A percentile compares a stretch with the other conserved stretches of the same genome.
phyloP scores from a whole-genome alignment of 192 early-diverging fungal species.

The Entomortierella lignicola region DNA sequence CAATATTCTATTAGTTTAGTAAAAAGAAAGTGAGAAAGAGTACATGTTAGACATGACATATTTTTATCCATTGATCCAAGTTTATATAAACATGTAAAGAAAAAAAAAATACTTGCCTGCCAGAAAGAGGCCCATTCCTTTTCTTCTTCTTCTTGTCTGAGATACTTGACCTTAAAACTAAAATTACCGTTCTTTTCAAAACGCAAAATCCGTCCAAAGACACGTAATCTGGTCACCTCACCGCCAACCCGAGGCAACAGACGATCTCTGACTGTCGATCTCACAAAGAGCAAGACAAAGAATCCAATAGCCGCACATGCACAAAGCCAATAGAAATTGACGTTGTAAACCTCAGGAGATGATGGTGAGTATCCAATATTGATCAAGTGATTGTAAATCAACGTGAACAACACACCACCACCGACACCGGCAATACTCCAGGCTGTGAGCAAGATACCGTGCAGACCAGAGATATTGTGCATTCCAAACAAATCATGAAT shows the following conservation, averaged over 20 bases:
- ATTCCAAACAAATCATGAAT: slow-evolving; percentile 79
- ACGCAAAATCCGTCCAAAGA: slow-evolving; percentile 72
- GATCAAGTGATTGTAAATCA: slow-evolving; percentile 67
- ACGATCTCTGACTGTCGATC: slow-evolving; percentile 74
- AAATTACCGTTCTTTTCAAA: slow-evolving; percentile 51
- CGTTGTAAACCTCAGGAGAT: slow-evolving; percentile 61
- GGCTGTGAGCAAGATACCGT: slow-evolving; percentile 80
- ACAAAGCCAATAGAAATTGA: slow-evolving; percentile 81
- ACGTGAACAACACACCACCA: slow-evolving; percentile 76
- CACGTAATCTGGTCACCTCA: slow-evolving; percentile 69
- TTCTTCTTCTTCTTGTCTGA: slow-evolving; percentile 44
- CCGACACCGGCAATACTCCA: slow-evolving; percentile 78
- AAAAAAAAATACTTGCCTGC: slow-evolving; percentile 28
- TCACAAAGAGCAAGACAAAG: slow-evolving; percentile 67
- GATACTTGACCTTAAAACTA: slow-evolving; percentile 44
- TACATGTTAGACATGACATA: slow-evolving; percentile 1
- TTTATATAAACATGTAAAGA: neutral
- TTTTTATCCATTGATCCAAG: neutral
- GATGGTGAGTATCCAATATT: slow-evolving; percentile 55
- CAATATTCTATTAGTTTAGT: slow-evolving; percentile 28
- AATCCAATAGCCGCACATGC: slow-evolving; percentile 67
- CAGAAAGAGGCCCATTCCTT: slow-evolving; percentile 53
- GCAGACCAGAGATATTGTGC: slow-evolving; percentile 79
- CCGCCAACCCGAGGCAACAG: slow-evolving; percentile 72
- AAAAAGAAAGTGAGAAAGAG: neutral